Conservation (phyloP, 2,329 filamentous ascomycete species). For the Penicillium aurantiogriseum region DNA sequence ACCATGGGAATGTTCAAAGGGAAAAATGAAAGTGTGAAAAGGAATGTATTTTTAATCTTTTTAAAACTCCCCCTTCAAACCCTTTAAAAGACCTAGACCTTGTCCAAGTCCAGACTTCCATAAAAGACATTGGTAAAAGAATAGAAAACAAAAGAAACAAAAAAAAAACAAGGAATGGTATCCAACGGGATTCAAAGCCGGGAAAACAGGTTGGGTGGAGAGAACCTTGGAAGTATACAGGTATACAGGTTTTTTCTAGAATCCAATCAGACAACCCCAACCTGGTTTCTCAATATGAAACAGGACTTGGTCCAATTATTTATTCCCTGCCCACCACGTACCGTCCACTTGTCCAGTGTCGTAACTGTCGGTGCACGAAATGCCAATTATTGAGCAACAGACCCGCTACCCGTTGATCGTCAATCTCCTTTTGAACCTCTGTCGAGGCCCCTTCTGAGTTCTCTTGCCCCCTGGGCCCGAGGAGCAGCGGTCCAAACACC, state of each 20-base stretch:
- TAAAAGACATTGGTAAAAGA: not conserved
- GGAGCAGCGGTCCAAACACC: conserved; percentile 36
- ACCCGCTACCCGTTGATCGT: conserved; percentile 30
- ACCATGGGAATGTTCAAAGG: not conserved
- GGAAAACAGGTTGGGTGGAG: conserved; percentile 2
- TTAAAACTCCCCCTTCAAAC: not conserved
- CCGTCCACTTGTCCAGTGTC: conserved; percentile 20
- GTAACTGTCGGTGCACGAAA: conserved; percentile 34
- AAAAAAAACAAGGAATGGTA: not conserved
- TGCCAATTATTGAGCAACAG: conserved; percentile 40
- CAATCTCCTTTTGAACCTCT: conserved; percentile 26
- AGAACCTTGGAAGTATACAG: not conserved
- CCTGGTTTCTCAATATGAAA: not conserved
- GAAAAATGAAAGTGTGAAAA: not conserved
- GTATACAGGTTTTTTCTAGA: not conserved
- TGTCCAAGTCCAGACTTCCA: not conserved
- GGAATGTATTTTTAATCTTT: not conserved
- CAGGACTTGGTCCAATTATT: not conserved
- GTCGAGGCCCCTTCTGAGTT: conserved; percentile 7
- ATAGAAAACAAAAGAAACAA: not conserved
- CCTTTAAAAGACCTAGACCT: not conserved
- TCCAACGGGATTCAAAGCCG: conserved; percentile 8
- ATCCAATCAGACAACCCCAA: not conserved
- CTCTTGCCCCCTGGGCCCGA: conserved; percentile 14
- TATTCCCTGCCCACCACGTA: not conserved